Base-by-base conservation (phyloP, 495 filamentous ascomycete species). In the Immersiella caudata region DNA sequence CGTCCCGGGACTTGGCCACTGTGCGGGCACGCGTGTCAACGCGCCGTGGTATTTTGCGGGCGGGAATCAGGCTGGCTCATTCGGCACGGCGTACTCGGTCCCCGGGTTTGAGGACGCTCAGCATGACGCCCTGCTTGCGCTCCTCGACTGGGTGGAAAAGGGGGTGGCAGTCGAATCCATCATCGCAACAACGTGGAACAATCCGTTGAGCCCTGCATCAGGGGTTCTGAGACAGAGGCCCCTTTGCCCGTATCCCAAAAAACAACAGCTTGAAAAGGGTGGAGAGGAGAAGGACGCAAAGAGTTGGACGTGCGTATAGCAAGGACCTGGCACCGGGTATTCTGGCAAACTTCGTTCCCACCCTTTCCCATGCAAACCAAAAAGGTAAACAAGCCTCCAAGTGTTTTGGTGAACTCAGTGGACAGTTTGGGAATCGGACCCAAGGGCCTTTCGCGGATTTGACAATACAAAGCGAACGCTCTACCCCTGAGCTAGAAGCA, bases 121-220 rank as follows among this genome's bases (percentile, higher is more conserved):
- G 20, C 83, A 86, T 65, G 83, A 86, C 65, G 73, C 75, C 8
- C 52, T 86, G 54, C 57, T 83, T 35, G 83, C 83, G 11, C 66
- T 86, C 60, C 79, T 86, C 73, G 75, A 75, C 6, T 87, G 85
- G 85, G 81, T 83, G 18, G 85, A 87, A 71, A 77, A 79, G n/a
- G 80, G 73, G n/a, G 71, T 46, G 35, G 74, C 70, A 0, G 78
- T 81, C 0, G 73, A 79, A 25, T 67, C 77, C 26, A 69, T 83
- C 55, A 74, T 81, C 35, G 79, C 77, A 7, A 81, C 80, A 1
- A 79, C 77, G 57, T 82, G 77, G 67, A 74, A 71, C 46, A 73
- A 71, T 29, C 70, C 76, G 49, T 72, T 72, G 16, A 71, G 77
- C 35, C 54, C 67, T 4, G 62, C 35, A 0, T 72, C 76, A 18